Evolutionary conservation across 2,329 filamentous ascomycete genomes (phyloP), one percentile per base, ranked within the genome.

Genomic region (Neurospora crassa): DNA sequence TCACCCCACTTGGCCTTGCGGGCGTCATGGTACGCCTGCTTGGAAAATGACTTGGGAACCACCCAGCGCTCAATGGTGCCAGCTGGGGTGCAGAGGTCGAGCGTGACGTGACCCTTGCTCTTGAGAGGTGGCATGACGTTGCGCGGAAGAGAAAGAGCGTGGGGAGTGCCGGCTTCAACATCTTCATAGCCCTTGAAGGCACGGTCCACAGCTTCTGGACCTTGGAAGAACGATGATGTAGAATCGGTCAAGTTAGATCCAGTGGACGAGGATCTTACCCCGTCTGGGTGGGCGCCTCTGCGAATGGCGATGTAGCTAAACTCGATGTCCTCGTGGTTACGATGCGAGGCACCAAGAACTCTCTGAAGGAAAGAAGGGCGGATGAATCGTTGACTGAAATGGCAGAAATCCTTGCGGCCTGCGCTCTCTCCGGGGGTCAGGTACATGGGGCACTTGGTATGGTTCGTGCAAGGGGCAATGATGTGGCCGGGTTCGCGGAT

Each of bases 1-100:
- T 98, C 96, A 47, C 96, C 96, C 96, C 95, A 98, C 70, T 83
- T 83, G 0, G 91, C 88, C 82, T 99, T 99, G 73, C 96, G 89
- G 43, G 96, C 96, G 79, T 98, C 96, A 76, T 92, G 93, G 82
- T 95, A 98, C 0, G 94, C 94, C 76, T 91, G 89, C 76, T 88
- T 90, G 79, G 90, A 91, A 81, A 91, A 96, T 72, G 90, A 93
- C 76, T 90, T 90, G 1, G 95, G 92, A 0, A 99, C 91, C 0
- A 91, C 96, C 96, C 96, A 99, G 70, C 96, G 92, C 83, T 99
- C 95, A 42, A 97, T 89, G 59, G 87, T 89, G 41, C 92, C 96
- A 0, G 88, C 86, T 0, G 95, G 91, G 0, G 96, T 98, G 84
- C 96, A 99, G 2, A 98, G 79, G 78, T 99, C 96, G 40, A 99